Evolutionary conservation across 2,329 filamentous ascomycete genomes (phyloP), one percentile per base, ranked within the genome.

Genomic region (Penicillium aurantiogriseum): DNA sequence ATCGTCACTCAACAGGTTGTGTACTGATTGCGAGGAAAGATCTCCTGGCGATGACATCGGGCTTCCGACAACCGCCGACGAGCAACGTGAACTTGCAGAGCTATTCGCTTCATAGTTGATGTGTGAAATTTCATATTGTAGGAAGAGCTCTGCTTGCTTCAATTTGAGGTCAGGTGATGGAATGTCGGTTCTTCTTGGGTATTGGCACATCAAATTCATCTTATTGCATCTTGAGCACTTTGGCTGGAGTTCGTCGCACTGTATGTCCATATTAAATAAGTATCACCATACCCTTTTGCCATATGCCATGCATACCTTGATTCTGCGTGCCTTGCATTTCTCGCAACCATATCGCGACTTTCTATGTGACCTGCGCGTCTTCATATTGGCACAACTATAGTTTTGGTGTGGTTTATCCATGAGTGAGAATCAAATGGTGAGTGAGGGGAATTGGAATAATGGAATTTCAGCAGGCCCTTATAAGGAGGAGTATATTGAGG

Each of bases 171-270:
- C 23, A 5, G n/a, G 23, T 2, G 10, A 8, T 15, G 27, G 6
- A 2, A 8, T 31, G 8, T 19, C 19, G 17, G 17, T n/a, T 33
- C 19, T 44, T 17, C 27, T 29, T 23, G 50, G 31, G 15, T 53
- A 53, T 31, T 27, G 10, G 7, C 50, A 53, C 8, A 21, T 15
- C 17, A 53, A 27, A n/a, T 27, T 27, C 40, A 53, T 27, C 17
- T 53, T 53, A 19, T 13, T 29, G 33, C 50, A 53, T 45, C 50
- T 45, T 38, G 50, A 53, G 31, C 50, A 53, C 21, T 45, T 45
- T 25, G 50, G 50, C 31, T 45, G 17, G 4, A 45, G 31, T n/a
- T 53, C 50, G 11, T 45, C 50, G 13, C 50, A 53, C 50, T 53
- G 25, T 33, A 21, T 21, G 15, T 11, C 31, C 0, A 31, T 31